Conservation (phyloP, 2,329 filamentous ascomycete species). For the Trichoderma oligosporum region DNA sequence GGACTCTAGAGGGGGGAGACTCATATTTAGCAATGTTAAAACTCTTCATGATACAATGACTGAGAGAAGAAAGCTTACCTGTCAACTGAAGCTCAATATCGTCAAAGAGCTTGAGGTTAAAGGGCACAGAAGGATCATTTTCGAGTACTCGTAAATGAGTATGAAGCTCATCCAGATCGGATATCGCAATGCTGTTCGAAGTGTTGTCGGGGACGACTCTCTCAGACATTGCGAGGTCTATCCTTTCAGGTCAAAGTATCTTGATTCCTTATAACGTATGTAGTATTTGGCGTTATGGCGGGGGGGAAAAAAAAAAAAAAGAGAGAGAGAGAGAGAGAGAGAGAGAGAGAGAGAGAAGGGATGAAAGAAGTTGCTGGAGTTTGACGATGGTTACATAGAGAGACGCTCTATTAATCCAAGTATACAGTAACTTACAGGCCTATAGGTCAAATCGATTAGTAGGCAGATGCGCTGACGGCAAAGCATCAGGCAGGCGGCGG, state of each 20-base stretch:
- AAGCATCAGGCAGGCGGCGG: constrained; percentile 16
- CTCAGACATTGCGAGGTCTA: constrained; percentile 26
- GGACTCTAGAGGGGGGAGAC: constrained; percentile 41
- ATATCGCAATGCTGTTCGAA: constrained; percentile 44
- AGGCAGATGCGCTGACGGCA: constrained; percentile 20
- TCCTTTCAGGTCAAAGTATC: not conserved
- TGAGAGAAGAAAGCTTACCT: constrained; percentile 34
- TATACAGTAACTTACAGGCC: not conserved
- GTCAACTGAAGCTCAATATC: constrained; percentile 57
- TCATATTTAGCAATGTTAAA: not conserved
- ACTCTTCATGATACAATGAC: not conserved
- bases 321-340: not conserved
- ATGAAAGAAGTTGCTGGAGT: too few species aligned
- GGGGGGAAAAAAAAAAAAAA: too few species aligned
- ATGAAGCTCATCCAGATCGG: constrained; percentile 52
- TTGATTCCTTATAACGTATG: not conserved
- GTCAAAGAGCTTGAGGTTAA: constrained; percentile 53
- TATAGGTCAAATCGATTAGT: not conserved
- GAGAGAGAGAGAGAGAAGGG: not conserved
- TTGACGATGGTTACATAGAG: not conserved
- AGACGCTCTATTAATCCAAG: too few species aligned
- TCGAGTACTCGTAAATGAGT: constrained; percentile 51
- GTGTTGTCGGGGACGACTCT: constrained; percentile 37
- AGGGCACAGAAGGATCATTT: constrained; percentile 39
- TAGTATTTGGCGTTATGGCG: too few species aligned